These are phyloP conservation scores for Raphanus raphanistrum DNA, from an alignment of 345 rosid genomes.

Conservation along the genomic window DNA sequence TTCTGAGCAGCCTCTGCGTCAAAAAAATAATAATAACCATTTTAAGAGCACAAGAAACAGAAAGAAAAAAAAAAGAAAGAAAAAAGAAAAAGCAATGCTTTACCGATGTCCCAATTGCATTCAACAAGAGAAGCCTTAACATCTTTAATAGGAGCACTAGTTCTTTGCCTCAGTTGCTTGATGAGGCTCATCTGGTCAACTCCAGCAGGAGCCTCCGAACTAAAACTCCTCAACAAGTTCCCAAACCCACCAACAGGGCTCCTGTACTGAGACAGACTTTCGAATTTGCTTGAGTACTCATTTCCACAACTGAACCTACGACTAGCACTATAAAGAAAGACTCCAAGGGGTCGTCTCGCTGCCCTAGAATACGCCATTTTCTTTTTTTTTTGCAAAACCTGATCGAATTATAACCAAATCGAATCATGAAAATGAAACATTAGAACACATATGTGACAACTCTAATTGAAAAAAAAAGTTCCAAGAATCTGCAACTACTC, in stretches of 20 bases:
- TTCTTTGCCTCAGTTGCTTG: constrained; percentile 74
- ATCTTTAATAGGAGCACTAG: constrained; percentile 89
- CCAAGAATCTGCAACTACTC: background rate
- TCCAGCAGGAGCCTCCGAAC: constrained; percentile 42
- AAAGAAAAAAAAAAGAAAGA: background rate
- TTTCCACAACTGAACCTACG: constrained; percentile 35
- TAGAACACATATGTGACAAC: background rate
- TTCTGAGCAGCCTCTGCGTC: constrained; percentile 87
- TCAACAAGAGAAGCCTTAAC: constrained; percentile 79
- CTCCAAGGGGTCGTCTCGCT: constrained; percentile 52
- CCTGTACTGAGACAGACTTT: constrained; percentile 32
- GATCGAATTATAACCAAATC: background rate
- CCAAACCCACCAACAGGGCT: constrained; percentile 35
- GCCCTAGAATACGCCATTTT: constrained; percentile 56
- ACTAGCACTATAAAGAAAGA: constrained; percentile 30
- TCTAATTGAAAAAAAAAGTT: background rate
- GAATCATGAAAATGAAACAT: background rate
- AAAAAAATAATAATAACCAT: constrained; percentile 6
- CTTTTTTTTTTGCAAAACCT: constrained; percentile 32
- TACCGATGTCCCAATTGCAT: constrained; percentile 91
- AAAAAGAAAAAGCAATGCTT: background rate
- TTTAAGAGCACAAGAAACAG: background rate
- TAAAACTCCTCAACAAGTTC: constrained; percentile 44
- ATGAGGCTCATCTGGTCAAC: constrained; percentile 73
- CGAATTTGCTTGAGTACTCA: constrained; percentile 42